These are phyloP conservation scores for Penicillium decumbens DNA, from an alignment of 2,329 filamentous ascomycete genomes.

Conservation along the genomic window DNA sequence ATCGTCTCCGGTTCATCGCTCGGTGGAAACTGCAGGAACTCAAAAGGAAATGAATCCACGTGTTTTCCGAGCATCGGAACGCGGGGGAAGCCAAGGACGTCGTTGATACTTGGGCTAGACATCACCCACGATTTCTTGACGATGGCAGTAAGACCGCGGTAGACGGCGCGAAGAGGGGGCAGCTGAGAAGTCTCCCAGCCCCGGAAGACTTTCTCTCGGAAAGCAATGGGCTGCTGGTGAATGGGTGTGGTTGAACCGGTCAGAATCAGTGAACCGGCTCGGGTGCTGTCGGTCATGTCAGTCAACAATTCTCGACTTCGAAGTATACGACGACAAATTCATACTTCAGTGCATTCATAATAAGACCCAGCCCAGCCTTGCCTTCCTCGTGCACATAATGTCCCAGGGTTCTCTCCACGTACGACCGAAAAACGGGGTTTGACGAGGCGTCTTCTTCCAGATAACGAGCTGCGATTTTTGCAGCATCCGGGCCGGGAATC, in stretches of 20 bases:
- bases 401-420: slow-evolving; percentile 47
- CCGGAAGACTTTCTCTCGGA: slow-evolving; percentile 52
- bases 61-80: slow-evolving; percentile 52
- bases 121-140: slow-evolving; percentile 52
- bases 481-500: slow-evolving; percentile 31
- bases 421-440: slow-evolving; percentile 48
- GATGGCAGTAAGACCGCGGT: slow-evolving; percentile 48
- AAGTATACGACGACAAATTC: slow-evolving; percentile 8
- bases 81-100: slow-evolving; percentile 51
- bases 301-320: neutral
- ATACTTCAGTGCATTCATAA: slow-evolving; percentile 53
- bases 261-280: slow-evolving; percentile 52
- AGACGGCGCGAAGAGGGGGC: slow-evolving; percentile 49
- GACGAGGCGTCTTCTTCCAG: slow-evolving; percentile 47
- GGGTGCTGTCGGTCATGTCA: slow-evolving; percentile 40
- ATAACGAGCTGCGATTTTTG: slow-evolving; percentile 42
- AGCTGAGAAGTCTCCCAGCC: slow-evolving; percentile 53
- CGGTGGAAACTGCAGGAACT: slow-evolving; percentile 56
- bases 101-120: slow-evolving; percentile 48
- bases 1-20: slow-evolving; percentile 54
- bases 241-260: slow-evolving; percentile 56
- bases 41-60: slow-evolving; percentile 50
- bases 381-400: slow-evolving; percentile 48
- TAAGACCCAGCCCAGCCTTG: slow-evolving; percentile 47
- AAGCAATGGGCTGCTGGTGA: slow-evolving; percentile 50